These are phyloP conservation scores for Globisporangium mamillatum DNA, from an alignment of 352 stramenopile species.

Conservation along the genomic window DNA sequence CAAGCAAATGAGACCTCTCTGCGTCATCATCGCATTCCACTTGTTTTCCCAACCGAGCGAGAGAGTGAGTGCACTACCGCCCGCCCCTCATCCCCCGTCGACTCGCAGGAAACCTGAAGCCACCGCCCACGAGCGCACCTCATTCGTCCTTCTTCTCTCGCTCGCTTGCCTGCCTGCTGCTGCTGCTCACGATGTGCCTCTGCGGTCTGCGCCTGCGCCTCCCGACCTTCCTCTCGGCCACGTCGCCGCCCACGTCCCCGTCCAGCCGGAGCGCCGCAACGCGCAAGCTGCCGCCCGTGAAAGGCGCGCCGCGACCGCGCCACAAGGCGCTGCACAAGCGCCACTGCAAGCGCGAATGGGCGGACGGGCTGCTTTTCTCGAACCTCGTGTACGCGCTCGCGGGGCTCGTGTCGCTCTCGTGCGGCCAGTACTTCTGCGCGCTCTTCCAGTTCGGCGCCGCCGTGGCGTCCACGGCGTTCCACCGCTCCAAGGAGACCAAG, in stretches of 20 bases:
- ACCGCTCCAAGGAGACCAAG: slow-evolving; percentile 82
- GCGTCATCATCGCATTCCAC: neutral
- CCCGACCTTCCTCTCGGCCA: slow-evolving; percentile 17
- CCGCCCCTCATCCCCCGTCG: neutral
- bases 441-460: slow-evolving; percentile 67
- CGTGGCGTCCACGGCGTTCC: slow-evolving; percentile 74
- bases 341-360: slow-evolving; percentile 53
- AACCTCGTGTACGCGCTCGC: slow-evolving; percentile 77
- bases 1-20: neutral
- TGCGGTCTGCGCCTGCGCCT: slow-evolving; percentile 27
- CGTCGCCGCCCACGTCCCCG: slow-evolving; percentile 12
- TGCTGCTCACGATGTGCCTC: slow-evolving; percentile 29
- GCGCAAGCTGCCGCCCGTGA: slow-evolving; percentile 33
- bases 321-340: slow-evolving; percentile 30
- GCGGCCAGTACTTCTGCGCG: slow-evolving; percentile 69
- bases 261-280: slow-evolving; percentile 16
- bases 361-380: slow-evolving; percentile 78
- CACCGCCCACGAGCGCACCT: neutral
- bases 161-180: neutral
- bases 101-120: neutral
- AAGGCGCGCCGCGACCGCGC: slow-evolving; percentile 24
- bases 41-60: neutral
- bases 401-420: slow-evolving; percentile 65
- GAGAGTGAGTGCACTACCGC: neutral
- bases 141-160: neutral